Percentiles rank a stretch among this genome's conserved stretches.
Evolutionary conservation across 1,139 yeast genomes (phyloP).

Genomic region (Debaryomycetaceae sp.): DNA sequence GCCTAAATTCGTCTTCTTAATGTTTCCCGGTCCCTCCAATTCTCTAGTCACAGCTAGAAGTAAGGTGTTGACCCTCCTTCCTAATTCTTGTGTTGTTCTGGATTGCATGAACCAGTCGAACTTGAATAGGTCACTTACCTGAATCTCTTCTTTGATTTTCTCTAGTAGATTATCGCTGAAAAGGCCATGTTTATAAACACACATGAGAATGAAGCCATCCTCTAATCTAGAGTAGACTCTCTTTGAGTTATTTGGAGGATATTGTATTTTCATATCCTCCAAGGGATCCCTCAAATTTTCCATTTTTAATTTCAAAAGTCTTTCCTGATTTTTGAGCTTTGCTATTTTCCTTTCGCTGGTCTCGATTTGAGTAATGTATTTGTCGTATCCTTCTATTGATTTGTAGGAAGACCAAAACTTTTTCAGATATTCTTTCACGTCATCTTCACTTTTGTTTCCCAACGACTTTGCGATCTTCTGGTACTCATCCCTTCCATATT

Average conservation of each 20-base stretch:
- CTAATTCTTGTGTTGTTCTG: slow-evolving; percentile 78
- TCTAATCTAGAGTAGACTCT: slow-evolving; percentile 80
- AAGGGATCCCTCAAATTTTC: slow-evolving; percentile 65
- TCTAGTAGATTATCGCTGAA: slow-evolving; percentile 70
- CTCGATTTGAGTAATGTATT: slow-evolving; percentile 81
- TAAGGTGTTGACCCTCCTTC: slow-evolving; percentile 78
- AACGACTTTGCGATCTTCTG: slow-evolving; percentile 61
- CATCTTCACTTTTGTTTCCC: slow-evolving; percentile 67
- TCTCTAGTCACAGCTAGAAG: slow-evolving; percentile 78
- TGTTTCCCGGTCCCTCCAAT: slow-evolving; percentile 57
- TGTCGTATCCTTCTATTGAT: slow-evolving; percentile 81
- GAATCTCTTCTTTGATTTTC: slow-evolving; percentile 71
- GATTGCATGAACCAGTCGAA: slow-evolving; percentile 91
- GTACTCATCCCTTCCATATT: slow-evolving; percentile 65
- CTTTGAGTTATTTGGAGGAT: slow-evolving; percentile 92
- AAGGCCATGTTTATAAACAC: slow-evolving; percentile 75
- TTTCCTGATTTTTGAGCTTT: slow-evolving; percentile 62
- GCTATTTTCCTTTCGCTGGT: slow-evolving; percentile 79
- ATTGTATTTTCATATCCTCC: slow-evolving; percentile 69
- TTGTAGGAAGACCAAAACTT: slow-evolving; percentile 73
- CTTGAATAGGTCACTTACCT: slow-evolving; percentile 67
- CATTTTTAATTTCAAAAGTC: slow-evolving; percentile 61
- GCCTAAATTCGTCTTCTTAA: slow-evolving; percentile 7
- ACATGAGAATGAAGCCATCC: slow-evolving; percentile 74
- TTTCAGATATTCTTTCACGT: slow-evolving; percentile 63